Percentiles rank a stretch among this genome's conserved stretches.
phyloP scores from a whole-genome alignment of 2,329 filamentous ascomycete genomes.

The Fusarium torreyae region DNA sequence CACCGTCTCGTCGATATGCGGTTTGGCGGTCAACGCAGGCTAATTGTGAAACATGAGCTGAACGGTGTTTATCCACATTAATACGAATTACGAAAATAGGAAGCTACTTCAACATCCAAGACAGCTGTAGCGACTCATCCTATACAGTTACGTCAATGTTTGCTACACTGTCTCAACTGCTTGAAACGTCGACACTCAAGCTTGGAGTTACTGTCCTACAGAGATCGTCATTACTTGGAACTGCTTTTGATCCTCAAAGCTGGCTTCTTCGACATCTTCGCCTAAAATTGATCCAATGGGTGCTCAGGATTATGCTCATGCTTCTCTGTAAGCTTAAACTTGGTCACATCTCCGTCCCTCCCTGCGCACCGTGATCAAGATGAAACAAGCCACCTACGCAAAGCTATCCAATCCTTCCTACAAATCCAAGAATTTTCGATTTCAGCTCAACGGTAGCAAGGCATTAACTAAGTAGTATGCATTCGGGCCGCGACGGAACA shows the following conservation, averaged over 20 bases:
- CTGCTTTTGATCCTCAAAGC: neutral
- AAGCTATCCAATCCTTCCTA: neutral
- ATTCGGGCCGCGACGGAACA: neutral
- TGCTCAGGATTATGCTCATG: slow-evolving; percentile 26
- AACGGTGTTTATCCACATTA: neutral
- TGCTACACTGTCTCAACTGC: neutral
- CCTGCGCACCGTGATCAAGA: neutral
- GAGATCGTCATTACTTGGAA: slow-evolving; percentile 6
- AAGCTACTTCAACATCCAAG: neutral
- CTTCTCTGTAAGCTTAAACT: slow-evolving; percentile 40
- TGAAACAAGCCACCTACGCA: slow-evolving; percentile 31
- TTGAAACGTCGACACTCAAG: neutral
- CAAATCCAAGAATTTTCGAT: neutral
- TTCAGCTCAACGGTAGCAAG: neutral
- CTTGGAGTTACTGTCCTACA: neutral
- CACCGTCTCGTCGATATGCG: too few relatives aligned
- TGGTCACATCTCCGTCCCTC: slow-evolving; percentile 6
- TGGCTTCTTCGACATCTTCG: slow-evolving; percentile 1
- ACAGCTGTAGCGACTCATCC: neutral
- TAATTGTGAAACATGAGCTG: neutral
- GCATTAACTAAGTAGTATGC: too few relatives aligned
- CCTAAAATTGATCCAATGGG: slow-evolving; percentile 20
- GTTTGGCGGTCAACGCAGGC: too few relatives aligned
- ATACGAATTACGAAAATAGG: slow-evolving; percentile 24
- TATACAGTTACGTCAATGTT: slow-evolving; percentile 21